phyloP scores from a whole-genome alignment of 83 land plant genomes.

The Diphasiastrum complanatum region DNA sequence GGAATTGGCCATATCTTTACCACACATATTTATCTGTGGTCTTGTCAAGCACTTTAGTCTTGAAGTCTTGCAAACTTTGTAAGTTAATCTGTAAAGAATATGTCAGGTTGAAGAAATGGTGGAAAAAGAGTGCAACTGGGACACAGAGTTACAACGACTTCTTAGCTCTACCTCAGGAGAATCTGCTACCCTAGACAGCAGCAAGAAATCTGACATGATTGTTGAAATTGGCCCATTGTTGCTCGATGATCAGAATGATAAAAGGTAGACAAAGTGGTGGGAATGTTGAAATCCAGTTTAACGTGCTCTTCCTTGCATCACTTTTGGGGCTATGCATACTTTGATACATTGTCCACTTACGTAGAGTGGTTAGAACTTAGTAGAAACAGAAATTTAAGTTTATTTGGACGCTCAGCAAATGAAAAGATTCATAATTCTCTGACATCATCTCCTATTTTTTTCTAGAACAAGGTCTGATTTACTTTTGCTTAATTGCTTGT shows the following conservation, averaged over 20 bases:
- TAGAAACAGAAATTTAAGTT: no score
- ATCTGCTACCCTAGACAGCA: background rate
- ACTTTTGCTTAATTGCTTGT: no score
- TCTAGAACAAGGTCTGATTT: no score
- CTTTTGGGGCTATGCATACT: no score
- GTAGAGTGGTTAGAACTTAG: no score
- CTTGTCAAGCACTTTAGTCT: background rate
- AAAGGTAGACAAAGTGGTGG: conserved; percentile 18
- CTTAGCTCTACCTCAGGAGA: conserved; percentile 9
- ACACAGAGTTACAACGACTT: conserved; percentile 23
- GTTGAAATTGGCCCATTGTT: conserved; percentile 25
- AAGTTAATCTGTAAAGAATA: background rate
- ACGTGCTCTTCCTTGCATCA: background rate
- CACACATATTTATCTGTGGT: background rate
- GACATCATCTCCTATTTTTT: no score
- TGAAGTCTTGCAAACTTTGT: background rate
- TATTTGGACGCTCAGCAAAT: no score
- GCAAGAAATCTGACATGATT: conserved; percentile 15
- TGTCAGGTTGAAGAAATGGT: conserved; percentile 24
- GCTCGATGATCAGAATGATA: conserved; percentile 13
- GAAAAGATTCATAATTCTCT: no score
- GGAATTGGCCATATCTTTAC: background rate
- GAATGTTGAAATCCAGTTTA: background rate
- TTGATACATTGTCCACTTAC: no score
- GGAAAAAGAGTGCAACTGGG: conserved; percentile 21